phyloP scores from a whole-genome alignment of 257 asterid species.

The Solanum sitiens region DNA sequence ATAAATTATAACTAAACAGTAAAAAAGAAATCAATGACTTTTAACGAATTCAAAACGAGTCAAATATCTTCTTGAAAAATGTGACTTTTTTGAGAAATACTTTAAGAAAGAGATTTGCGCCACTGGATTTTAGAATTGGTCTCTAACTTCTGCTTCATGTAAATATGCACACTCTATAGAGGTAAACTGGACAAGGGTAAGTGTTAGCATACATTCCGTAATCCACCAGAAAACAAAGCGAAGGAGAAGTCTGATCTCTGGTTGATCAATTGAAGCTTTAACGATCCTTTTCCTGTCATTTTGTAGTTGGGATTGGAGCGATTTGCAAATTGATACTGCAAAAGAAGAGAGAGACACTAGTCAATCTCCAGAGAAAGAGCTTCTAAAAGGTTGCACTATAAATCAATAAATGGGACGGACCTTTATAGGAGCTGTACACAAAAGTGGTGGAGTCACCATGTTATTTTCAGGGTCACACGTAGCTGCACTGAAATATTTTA shows the following conservation, averaged over 20 bases:
- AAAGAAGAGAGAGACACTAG: not conserved
- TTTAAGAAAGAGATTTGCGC: not conserved
- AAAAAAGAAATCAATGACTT: not conserved
- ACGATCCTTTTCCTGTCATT: constrained; percentile 57
- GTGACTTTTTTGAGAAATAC: not conserved
- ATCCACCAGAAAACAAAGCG: constrained; percentile 83
- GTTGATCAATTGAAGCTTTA: constrained; percentile 78
- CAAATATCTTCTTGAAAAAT: not conserved
- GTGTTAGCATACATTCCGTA: constrained; percentile 39
- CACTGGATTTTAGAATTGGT: not conserved
- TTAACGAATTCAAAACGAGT: not conserved
- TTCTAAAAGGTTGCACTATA: not conserved
- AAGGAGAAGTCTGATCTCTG: constrained; percentile 92
- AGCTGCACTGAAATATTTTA: constrained; percentile 40
- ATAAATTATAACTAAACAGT: not conserved
- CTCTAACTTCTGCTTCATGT: not conserved
- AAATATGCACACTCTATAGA: not conserved
- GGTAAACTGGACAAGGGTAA: not conserved
- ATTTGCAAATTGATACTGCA: constrained; percentile 88
- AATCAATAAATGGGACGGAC: constrained; percentile 20
- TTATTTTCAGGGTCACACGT: constrained; percentile 61
- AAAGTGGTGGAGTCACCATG: constrained; percentile 52
- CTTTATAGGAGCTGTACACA: constrained; percentile 90
- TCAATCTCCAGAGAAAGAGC: not conserved
- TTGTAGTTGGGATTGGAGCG: constrained; percentile 49